Percentiles rank a stretch among this genome's conserved stretches.
Evolutionary conservation across 345 rosid species (phyloP).

Genomic region (Alliaria petiolata): DNA sequence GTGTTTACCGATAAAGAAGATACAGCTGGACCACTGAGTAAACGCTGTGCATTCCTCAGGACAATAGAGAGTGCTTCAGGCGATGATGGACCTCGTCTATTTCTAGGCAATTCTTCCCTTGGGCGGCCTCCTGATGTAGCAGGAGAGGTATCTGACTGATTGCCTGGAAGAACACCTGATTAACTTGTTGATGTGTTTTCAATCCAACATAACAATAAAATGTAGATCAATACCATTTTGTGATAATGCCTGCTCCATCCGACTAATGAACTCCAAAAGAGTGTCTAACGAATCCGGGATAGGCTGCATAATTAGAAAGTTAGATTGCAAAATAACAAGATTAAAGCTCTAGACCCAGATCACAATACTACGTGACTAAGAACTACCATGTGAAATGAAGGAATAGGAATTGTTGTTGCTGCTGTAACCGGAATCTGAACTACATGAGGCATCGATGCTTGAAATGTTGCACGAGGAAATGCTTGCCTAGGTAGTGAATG

Average conservation of each 20-base stretch:
- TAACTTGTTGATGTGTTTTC: not conserved
- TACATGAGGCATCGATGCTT: slow-evolving; percentile 45
- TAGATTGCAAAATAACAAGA: not conserved
- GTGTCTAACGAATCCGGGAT: slow-evolving; percentile 81
- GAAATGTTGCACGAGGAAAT: slow-evolving; percentile 50
- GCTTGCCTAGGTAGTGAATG: slow-evolving; percentile 50
- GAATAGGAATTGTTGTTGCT: slow-evolving; percentile 54
- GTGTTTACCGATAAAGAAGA: slow-evolving; percentile 63
- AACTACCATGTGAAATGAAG: slow-evolving; percentile 60
- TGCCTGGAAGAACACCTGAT: slow-evolving; percentile 43
- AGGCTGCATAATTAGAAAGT: slow-evolving; percentile 50
- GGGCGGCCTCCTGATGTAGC: slow-evolving; percentile 34
- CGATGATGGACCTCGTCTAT: slow-evolving; percentile 50
- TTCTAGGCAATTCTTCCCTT: slow-evolving; percentile 48
- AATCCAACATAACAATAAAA: not conserved
- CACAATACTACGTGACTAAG: not conserved
- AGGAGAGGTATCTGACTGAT: slow-evolving; percentile 45
- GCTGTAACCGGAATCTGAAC: slow-evolving; percentile 59
- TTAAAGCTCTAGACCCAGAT: not conserved
- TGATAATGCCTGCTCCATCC: slow-evolving; percentile 65
- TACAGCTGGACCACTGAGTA: slow-evolving; percentile 55
- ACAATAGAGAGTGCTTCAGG: slow-evolving; percentile 63
- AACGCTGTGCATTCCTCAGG: slow-evolving; percentile 56
- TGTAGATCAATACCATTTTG: slow-evolving; percentile 54
- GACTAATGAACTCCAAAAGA: slow-evolving; percentile 63